A percentile compares a stretch with the other conserved stretches of the same genome.
Evolutionary conservation across 129 eudicot genomes (phyloP).

Genomic region (Flaveria trinervia): DNA sequence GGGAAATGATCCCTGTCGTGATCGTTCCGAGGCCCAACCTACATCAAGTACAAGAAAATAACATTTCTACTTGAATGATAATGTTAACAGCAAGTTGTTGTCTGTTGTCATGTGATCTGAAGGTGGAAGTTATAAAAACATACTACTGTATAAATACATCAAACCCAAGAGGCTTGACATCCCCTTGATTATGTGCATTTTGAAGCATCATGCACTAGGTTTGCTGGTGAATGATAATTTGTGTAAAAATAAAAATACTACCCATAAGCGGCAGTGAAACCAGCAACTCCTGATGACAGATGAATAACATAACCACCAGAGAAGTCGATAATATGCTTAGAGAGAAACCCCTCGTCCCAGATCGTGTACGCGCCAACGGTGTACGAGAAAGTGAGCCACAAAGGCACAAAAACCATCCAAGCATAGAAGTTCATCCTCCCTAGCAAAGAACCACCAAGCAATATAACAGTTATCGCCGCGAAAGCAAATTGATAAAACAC

Average conservation of each 20-base stretch:
- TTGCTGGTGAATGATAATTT: not conserved
- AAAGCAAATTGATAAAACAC: constrained; percentile 74
- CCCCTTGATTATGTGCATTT: too few relatives aligned
- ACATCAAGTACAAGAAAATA: not conserved
- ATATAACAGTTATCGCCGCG: constrained; percentile 69
- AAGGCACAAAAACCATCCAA: constrained; percentile 73
- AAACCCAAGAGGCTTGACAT: too few relatives aligned
- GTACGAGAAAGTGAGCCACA: constrained; percentile 73
- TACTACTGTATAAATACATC: too few relatives aligned
- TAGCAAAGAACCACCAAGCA: constrained; percentile 66
- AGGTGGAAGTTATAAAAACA: too few relatives aligned
- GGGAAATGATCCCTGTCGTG: constrained; percentile 72
- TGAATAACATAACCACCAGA: constrained; percentile 85
- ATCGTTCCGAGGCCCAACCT: constrained; percentile 78
- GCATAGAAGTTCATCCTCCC: constrained; percentile 82
- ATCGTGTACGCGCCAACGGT: constrained; percentile 68
- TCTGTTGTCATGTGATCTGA: too few relatives aligned
- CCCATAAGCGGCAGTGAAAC: constrained; percentile 92
- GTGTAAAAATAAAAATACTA: constrained; percentile 25
- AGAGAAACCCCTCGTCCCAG: constrained; percentile 63
- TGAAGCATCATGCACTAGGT: too few relatives aligned
- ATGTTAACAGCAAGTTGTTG: too few relatives aligned
- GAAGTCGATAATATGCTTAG: constrained; percentile 48
- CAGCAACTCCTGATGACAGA: constrained; percentile 79
- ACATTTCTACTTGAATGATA: not conserved